phyloP scores from a whole-genome alignment of 495 filamentous ascomycete genomes.

The Barbatosphaeria neglecta region DNA sequence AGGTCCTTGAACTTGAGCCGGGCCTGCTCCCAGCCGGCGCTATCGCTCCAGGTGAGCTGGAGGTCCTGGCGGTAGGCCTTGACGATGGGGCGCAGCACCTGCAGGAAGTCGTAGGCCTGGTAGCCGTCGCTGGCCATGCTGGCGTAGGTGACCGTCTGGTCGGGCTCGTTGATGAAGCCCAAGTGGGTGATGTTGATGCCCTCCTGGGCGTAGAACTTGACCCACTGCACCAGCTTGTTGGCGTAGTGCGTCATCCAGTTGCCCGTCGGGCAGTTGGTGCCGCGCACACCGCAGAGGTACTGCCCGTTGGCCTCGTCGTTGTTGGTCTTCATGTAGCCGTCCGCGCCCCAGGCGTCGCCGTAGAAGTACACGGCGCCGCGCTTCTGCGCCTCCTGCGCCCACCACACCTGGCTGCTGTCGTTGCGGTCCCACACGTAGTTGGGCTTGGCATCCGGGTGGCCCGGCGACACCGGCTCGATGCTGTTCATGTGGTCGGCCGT shows the following conservation, averaged over 20 bases:
- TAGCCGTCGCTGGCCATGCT: constrained; percentile 18
- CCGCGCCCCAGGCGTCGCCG: constrained; percentile 43
- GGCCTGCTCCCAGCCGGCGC: constrained; percentile 23
- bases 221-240: constrained; percentile 41
- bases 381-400: constrained; percentile 32
- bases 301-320: constrained; percentile 37
- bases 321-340: constrained; percentile 46
- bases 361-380: constrained; percentile 36
- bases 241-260: constrained; percentile 47
- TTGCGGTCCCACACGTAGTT: constrained; percentile 34
- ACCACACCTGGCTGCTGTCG: constrained; percentile 38
- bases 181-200: constrained; percentile 39
- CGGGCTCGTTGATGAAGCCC: constrained; percentile 20
- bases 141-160: constrained; percentile 16
- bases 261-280: constrained; percentile 30
- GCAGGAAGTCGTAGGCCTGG: constrained; percentile 17
- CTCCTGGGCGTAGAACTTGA: constrained; percentile 36
- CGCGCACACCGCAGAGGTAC: constrained; percentile 40
- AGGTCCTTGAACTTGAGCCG: constrained; percentile 14
- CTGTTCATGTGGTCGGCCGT: constrained; percentile 16
- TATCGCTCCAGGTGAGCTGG: constrained; percentile 27
- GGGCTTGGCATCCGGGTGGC: constrained; percentile 17
- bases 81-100: constrained; percentile 20
- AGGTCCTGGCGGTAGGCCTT: constrained; percentile 13
- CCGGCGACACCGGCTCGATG: constrained; percentile 30